phyloP scores from a whole-genome alignment of 2,329 filamentous ascomycete species.

The Metarhizium album region DNA sequence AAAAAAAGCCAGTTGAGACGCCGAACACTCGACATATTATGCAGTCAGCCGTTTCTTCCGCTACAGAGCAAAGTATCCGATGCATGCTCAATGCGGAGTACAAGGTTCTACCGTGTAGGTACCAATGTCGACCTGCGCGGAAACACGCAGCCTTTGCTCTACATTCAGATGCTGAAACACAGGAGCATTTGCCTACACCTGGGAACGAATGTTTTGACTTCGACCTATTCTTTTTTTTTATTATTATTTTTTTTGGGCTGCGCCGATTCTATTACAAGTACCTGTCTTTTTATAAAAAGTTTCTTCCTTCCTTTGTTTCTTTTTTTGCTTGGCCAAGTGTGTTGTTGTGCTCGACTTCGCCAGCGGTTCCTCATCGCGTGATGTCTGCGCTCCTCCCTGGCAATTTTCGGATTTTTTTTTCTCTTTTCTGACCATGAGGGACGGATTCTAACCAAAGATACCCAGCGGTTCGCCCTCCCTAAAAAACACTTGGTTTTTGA shows the following conservation, averaged over 20 bases:
- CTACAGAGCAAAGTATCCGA: neutral
- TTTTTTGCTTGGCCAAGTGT: constrained; percentile 5
- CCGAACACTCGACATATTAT: neutral
- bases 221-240: neutral
- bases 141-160: constrained; percentile 2
- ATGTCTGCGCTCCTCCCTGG: constrained; percentile 2
- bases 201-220: constrained; percentile 3
- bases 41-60: neutral
- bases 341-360: constrained; percentile 2
- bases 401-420: neutral
- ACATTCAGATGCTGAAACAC: constrained; percentile 1
- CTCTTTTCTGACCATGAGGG: neutral
- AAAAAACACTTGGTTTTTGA: neutral
- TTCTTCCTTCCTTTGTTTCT: too few relatives aligned
- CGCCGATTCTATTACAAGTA: constrained; percentile 3
- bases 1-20: neutral
- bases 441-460: neutral
- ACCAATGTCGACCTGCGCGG: neutral
- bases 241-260: constrained; percentile 1
- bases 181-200: constrained; percentile 1
- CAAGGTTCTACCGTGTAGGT: neutral
- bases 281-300: constrained; percentile 6
- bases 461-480: neutral
- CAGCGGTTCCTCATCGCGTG: constrained; percentile 1
- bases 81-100: neutral